phyloP scores from a whole-genome alignment of 148 eudicot species.

The Polygonum aviculare region DNA sequence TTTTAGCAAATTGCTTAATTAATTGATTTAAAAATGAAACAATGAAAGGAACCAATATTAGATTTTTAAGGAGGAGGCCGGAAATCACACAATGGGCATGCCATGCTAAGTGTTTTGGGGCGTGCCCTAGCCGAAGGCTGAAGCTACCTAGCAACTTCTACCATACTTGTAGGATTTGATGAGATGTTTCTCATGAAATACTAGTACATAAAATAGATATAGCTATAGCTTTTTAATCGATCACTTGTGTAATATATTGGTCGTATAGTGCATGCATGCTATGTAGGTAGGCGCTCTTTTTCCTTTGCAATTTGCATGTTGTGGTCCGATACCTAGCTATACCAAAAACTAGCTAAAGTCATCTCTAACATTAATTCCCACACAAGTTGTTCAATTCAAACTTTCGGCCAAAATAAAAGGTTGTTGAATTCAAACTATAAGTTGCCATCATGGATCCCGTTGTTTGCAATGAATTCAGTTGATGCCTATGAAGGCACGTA shows the following conservation, averaged over 20 bases:
- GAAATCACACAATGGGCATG: slow-evolving; percentile 3
- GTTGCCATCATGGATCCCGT: background rate
- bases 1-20: background rate
- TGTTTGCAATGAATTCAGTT: background rate
- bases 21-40: background rate
- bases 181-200: background rate
- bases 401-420: background rate
- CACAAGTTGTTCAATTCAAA: background rate
- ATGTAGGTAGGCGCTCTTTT: background rate
- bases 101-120: background rate
- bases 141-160: background rate
- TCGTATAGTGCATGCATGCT: no score
- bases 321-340: background rate
- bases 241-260: no score
- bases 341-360: background rate
- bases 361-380: background rate
- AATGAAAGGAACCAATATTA: background rate
- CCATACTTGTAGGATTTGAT: background rate
- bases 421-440: background rate
- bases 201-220: no score
- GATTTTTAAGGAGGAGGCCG: no score
- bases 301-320: background rate
- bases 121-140: background rate
- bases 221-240: no score
- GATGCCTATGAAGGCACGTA: background rate